phyloP scores from a whole-genome alignment of 371 early-diverging fungal genomes.

The Sporodiniella umbellata region DNA sequence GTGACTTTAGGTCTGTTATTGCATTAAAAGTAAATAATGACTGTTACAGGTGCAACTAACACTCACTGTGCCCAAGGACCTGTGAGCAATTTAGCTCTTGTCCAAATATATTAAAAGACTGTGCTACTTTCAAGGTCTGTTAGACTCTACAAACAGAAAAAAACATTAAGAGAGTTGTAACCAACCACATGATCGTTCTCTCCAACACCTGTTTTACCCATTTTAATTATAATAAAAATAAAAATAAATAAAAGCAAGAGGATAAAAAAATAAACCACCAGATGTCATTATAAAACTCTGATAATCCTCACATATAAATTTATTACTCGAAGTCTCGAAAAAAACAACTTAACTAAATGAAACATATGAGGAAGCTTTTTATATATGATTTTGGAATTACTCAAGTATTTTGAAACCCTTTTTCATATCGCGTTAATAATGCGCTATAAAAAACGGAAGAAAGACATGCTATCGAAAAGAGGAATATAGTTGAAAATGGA shows the following conservation, averaged over 20 bases:
- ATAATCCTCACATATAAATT: no score
- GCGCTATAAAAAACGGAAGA: slow-evolving; percentile 92
- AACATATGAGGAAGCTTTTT: slow-evolving; percentile 78
- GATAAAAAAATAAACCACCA: no score
- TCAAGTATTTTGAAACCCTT: no score
- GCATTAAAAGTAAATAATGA: no score
- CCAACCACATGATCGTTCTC: slow-evolving; percentile 71
- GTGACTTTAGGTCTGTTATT: no score
- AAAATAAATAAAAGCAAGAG: no score
- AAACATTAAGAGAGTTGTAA: slow-evolving; percentile 70
- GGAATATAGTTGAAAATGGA: no score
- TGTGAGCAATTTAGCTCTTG: slow-evolving; percentile 5
- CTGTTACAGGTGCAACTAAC: no score
- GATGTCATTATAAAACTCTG: no score
- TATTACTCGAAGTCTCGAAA: no score
- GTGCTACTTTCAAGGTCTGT: slow-evolving; percentile 75
- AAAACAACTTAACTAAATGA: slow-evolving; percentile 55
- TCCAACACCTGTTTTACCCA: slow-evolving; percentile 67
- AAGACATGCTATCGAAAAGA: no score
- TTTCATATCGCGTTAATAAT: slow-evolving; percentile 73
- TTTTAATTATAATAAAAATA: no score
- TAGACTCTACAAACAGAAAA: slow-evolving; percentile 75
- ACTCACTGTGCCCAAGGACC: slow-evolving; percentile 87
- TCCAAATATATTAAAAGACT: not conserved
- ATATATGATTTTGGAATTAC: slow-evolving; percentile 65